Base-by-base conservation (phyloP, 2,329 filamentous ascomycete species). In the Moelleriella libera region DNA sequence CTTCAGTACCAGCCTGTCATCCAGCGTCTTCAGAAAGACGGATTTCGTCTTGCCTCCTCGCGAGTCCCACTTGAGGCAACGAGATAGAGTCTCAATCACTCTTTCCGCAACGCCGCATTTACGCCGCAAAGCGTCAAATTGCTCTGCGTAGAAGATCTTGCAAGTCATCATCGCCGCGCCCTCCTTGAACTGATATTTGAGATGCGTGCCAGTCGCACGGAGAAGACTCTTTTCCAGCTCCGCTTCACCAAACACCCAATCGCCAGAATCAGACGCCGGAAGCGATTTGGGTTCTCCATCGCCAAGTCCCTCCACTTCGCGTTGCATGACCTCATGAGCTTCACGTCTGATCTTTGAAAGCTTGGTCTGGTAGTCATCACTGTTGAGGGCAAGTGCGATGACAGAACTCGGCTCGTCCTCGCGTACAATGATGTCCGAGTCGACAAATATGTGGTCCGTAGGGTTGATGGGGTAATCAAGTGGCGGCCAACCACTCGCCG, bases 21-120 rank as follows among this genome's bases (percentile, higher is more conserved):
- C 92, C 28, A 96, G 72, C 0, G 92, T 98, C 67, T 97, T 98
- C 53, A 98, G 69, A 63, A 98, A 98, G 5, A 98, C 82, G 0
- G 89, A 96, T 61, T 96, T 96, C 2, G 90, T 96, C 67, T 98
- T 98, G 54, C 92, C 92, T 29, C 92, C 94, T 61, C 94, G 94
- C 3, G 88, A 95, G 65, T 98, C 92, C 86, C 90, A 98, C 63
- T 97, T 96, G 21, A 94, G 76, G 65, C 94, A 98, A 21, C 92
- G 81, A 6, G 92, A 97, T 28, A 98, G 71, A 1, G 89, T 96
- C 61, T 98, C 92, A 30, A 97, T 82, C 54, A 98, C 94, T 37
- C 92, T 85, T 59, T 97, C 89, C 1, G 88, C 82, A 7, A 96
- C 85, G 12, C 90, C 90, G 54, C 90, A 97, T 64, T 95, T 96